A percentile compares a stretch with the other conserved stretches of the same genome.
Conservation (phyloP, 352 stramenopile genomes). For the Phytopythium montanum region DNA sequence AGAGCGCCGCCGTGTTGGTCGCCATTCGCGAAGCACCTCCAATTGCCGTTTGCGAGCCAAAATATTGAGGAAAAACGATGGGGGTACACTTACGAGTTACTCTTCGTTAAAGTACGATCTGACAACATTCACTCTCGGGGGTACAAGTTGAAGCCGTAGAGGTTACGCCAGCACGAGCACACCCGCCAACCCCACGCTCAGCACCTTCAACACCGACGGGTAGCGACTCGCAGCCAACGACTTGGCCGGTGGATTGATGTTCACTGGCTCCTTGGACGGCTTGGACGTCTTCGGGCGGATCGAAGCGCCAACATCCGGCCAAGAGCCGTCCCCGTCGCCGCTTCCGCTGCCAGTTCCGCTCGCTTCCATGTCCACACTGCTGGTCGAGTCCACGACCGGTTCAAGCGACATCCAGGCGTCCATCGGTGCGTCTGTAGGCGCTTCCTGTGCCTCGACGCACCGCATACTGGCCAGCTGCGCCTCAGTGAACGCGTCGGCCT, state of each 20-base stretch:
- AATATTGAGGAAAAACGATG: not conserved
- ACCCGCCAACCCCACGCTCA: not conserved
- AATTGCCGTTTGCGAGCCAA: not conserved
- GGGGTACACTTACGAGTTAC: not conserved
- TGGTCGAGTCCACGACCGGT: not conserved
- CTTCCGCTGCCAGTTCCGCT: not conserved
- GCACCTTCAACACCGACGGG: not conserved
- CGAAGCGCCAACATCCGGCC: not conserved
- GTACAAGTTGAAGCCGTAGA: not conserved
- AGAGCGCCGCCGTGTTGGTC: conserved; percentile 26
- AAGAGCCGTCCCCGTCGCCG: not conserved
- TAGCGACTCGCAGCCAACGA: not conserved
- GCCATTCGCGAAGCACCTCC: not conserved
- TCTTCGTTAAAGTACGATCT: not conserved
- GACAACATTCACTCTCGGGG: not conserved
- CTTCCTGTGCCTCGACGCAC: conserved; percentile 24
- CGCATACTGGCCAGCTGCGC: conserved; percentile 25
- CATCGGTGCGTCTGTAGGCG: not conserved
- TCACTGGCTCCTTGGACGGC: not conserved
- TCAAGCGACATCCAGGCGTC: not conserved
- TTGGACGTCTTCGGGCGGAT: not conserved
- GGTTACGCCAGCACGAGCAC: not conserved
- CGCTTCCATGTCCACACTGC: not conserved
- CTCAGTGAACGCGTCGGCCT: conserved; percentile 35
- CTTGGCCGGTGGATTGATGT: not conserved